Percentiles rank a stretch among this genome's conserved stretches.
These are phyloP conservation scores for Irpex lacteus DNA, from an alignment of 1,284 basidiomycete genomes.

Conservation along the genomic window DNA sequence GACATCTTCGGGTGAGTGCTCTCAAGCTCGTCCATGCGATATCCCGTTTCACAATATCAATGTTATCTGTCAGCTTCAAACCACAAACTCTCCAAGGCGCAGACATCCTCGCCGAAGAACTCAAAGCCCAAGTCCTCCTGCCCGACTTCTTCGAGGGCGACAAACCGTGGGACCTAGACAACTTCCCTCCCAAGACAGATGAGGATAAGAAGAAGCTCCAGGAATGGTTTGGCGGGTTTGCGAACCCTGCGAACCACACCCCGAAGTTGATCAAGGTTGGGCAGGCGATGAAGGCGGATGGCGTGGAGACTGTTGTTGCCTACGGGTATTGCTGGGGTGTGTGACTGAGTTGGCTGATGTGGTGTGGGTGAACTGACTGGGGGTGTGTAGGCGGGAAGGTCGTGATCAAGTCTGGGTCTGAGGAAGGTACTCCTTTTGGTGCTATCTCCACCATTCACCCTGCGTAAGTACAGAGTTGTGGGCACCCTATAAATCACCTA, in stretches of 20 bases:
- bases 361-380: neutral
- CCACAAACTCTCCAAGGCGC: constrained; percentile 62
- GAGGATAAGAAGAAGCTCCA: constrained; percentile 49
- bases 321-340: constrained; percentile 64
- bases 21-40: neutral
- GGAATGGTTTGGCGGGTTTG: constrained; percentile 51
- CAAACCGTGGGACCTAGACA: constrained; percentile 44
- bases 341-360: constrained; percentile 11
- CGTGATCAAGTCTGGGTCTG: constrained; percentile 37
- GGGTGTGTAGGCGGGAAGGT: constrained; percentile 51
- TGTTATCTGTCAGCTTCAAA: constrained; percentile 37
- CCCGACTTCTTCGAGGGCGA: constrained; percentile 64
- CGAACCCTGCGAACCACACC: constrained; percentile 41
- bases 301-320: constrained; percentile 45
- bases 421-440: constrained; percentile 39
- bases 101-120: constrained; percentile 53
- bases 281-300: constrained; percentile 41
- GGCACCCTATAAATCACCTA: neutral
- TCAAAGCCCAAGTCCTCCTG: constrained; percentile 56
- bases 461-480: constrained; percentile 37
- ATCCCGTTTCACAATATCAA: neutral
- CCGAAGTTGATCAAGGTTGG: constrained; percentile 47
- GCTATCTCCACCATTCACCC: constrained; percentile 55
- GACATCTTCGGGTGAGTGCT: constrained; percentile 60
- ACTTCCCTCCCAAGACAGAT: constrained; percentile 53